Evolutionary conservation across 768 basidiomycete species (phyloP), one percentile per base, ranked within the genome.

Genomic region (Auricularia heimuer): DNA sequence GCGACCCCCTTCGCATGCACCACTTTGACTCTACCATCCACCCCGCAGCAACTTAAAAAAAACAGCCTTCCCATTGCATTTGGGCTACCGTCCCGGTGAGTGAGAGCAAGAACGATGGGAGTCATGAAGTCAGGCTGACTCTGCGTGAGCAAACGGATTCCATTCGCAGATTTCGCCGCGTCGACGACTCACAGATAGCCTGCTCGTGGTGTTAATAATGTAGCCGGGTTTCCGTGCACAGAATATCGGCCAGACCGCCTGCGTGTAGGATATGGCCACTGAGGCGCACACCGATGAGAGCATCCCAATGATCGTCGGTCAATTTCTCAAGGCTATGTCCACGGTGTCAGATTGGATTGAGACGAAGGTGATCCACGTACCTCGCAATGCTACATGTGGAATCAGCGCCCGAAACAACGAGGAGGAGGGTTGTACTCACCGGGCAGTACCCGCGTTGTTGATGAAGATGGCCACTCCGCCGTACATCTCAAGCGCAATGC

Each of bases 181-280:
- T 29, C 29, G 29, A 29, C 29, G 29, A 29, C 29, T 29, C 29
- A 29, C 29, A 29, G 29, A 29, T 29, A 29, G 29, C 29, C 29
- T 29, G 29, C 29, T 29, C 29, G 94, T 80, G 18, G 91, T 94
- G 77, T 96, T 99, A 70, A 99, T 82, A 67, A 99, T 82, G 64
- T 95, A 86, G 4, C 97, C 97, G 68, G 91, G 98, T 78, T 94
- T 89, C 74, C 95, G 93, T 70, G 90, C 92, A 68, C 94, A 83
- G 82, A 99, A 96, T 71, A 90, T 78, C 11, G 94, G 93, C 97
- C 97, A 99, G 37, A 85, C 94, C 45, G 97, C 95, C 74, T 94
- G 96, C 37, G 91, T 90, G 74, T 92, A 94, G 6, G 92, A 79
- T 74, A 86, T 98, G 88, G 51, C 94, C 95, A 77, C 95, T 97